Base-by-base conservation (phyloP, 768 basidiomycete species). In the Gloeopeniophorella convolvens region DNA sequence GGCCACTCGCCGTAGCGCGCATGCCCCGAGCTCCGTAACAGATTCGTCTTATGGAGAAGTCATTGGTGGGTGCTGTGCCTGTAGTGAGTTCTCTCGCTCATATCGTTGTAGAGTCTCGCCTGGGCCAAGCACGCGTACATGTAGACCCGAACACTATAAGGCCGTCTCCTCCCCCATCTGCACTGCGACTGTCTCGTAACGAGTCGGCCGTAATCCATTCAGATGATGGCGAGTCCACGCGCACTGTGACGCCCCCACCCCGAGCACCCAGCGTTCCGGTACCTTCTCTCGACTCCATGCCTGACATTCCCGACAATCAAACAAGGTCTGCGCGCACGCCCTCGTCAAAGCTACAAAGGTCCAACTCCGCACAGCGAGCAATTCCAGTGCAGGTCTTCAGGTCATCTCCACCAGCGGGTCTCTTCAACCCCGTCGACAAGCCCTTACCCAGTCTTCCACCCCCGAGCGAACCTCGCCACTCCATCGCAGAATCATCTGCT, bases 161-260 rank as follows among this genome's bases (percentile, higher is more conserved):
- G 18, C 75, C 79, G 16, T 86, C 85, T 11, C 85, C 84, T 33
- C 79, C 85, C 20, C 70, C 67, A 1, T 86, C 85, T 18, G 85
- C 85, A 15, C 59, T 84, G n/a, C 71, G 75, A 7, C 44, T 44
- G 10, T 51, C 54, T 13, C 33, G 24, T 8, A 16, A 45, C 40
- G 57, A 50, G n/a, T 50, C 44, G n/a, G 34, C 18, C 16, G n/a
- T 26, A 8, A 27, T 20, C 16, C 45, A 39, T 27, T 48, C 52
- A 5, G 41, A 26, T 46, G 55, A 56, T 31, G 72, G 72, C 23
- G 69, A 69, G 30, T 66, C 75, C 42, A 66, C 66, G 54, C 64
- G 67, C 65, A 51, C 66, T 56, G 58, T 62, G 51, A 63, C 72
- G 47, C 66, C 65, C 36, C 59, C 68, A 6, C 67, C 71, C 49